Evolutionary conservation across 2,329 filamentous ascomycete species (phyloP).

Genomic region (Chrysosporium keratinophilum): DNA sequence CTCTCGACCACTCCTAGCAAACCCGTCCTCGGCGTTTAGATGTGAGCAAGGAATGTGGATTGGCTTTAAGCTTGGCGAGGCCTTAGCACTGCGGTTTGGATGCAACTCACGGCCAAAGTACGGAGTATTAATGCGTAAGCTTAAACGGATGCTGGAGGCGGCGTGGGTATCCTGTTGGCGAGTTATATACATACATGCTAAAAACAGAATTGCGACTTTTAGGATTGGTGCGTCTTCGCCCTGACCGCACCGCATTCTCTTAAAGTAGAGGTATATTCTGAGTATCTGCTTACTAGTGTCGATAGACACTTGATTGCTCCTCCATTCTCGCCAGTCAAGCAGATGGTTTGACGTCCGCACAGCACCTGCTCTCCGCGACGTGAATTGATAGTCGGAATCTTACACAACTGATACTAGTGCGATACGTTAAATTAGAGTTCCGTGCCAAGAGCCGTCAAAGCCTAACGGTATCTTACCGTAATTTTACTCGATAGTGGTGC

Average conservation of each 20-base stretch:
- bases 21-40: constrained; percentile 1
- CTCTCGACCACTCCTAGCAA: not conserved
- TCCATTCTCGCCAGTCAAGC: not conserved
- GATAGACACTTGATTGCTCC: too few species aligned
- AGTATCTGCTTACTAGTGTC: too few species aligned
- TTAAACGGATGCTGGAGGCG: not conserved
- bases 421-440: constrained; percentile 2
- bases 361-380: too few species aligned
- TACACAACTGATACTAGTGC: constrained; percentile 1
- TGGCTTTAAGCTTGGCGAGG: constrained; percentile 6
- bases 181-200: not conserved
- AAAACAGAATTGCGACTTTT: not conserved
- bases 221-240: not conserved
- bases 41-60: not conserved
- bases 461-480: constrained; percentile 2
- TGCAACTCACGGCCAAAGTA: not conserved
- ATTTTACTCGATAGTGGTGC: constrained; percentile 4
- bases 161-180: not conserved
- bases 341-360: too few species aligned
- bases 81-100: constrained; percentile 5
- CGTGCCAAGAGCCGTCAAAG: not conserved
- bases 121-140: not conserved
- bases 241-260: too few species aligned
- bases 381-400: not conserved
- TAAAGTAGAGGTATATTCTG: too few species aligned